Evolutionary conservation across 352 stramenopile species (phyloP), one percentile per base, ranked within the genome.

Genomic region (Globisporangium spinosum): DNA sequence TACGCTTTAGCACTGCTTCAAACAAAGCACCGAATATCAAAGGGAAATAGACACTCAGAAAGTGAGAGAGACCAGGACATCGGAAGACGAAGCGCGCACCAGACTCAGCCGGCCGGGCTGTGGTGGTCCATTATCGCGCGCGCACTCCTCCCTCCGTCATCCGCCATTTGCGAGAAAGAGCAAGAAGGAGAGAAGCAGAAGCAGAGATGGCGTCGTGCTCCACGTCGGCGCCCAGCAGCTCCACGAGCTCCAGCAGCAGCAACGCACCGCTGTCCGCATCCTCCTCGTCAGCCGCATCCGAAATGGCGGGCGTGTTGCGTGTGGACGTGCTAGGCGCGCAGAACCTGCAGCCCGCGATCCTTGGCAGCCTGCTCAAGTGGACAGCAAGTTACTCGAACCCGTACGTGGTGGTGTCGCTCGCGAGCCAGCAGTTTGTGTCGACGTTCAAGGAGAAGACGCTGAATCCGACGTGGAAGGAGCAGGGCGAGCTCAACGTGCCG

Each of bases 381-480:
- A 88, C 81, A 9, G 72, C 83, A 2, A 89, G 75, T 59, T 89
- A 85, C 69, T 81, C 83, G 17, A 91, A 89, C 58, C 79, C 83
- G 58, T 91, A 85, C 64, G 77, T 83, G 1, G 81, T 85, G 32
- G 64, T 89, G n/a, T 82, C 74, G 27, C 73, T 91, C 32, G 73
- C 78, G 53, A 78, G 68, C 58, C 79, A 87, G 56, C 73, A 75
- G 45, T 91, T 88, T 65, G 71, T 79, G 45, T 88, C 80, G 2
- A 87, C 66, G 29, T 68, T 79, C 29, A 81, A 87, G 64, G 62
- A 76, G 12, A 72, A 77, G 43, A 75, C 83, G 54, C 61, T 91
- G 25, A 89, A 87, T 64, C 83, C 83, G 49, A 80, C 74, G 61
- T 91, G 83, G 83, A 91, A 89, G 54, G 80, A 89, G 68, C 75